Evolutionary conservation across 345 rosid species (phyloP), one percentile per base, ranked within the genome.

Genomic region (Melastoma malabathricum): DNA sequence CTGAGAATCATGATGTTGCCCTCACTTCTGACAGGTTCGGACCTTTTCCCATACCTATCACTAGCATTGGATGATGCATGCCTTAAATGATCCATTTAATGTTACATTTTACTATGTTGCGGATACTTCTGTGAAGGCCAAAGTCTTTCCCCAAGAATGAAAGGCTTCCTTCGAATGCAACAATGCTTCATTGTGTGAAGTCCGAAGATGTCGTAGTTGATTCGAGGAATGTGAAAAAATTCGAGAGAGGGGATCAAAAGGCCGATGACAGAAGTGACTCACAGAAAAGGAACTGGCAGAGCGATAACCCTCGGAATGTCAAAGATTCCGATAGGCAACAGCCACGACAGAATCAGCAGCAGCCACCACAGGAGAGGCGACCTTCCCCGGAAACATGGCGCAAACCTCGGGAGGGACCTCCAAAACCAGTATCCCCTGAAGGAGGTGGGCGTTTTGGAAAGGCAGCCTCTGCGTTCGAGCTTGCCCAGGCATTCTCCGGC

Each of bases 341-440:
- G 47, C 47, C 34, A 7, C 43, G 9, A 17, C 64, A 52, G 3
- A 67, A 49, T 44, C 63, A 53, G 43, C 84, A 72, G 55, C 78
- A 71, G 55, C 55, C 27, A 41, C 41, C 10, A 54, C 71, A 71
- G 59, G 73, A 71, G 54, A 80, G 94, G 59, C 73, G 66, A 53
- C 80, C 81, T 54, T 87, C 96, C 45, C 96, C 90, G 9, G 90
- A 87, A 64, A 72, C 83, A 23, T 87, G 96, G 90, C 77, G 87
- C 56, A 83, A 81, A 57, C 78, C 79, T 5, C 70, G 65, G 13
- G 82, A 67, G 59, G 71, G 65, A 73, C 63, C 64, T 6, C 61
- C 64, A 8, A 87, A 75, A 68, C 83, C 77, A 0, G 63, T 69
- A 46, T 70, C 83, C 50, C 68, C 72, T 13, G 93, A 83, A 50